Evolutionary conservation across 2,329 filamentous ascomycete species (phyloP), one percentile per base, ranked within the genome.

Genomic region (Calycina marina): DNA sequence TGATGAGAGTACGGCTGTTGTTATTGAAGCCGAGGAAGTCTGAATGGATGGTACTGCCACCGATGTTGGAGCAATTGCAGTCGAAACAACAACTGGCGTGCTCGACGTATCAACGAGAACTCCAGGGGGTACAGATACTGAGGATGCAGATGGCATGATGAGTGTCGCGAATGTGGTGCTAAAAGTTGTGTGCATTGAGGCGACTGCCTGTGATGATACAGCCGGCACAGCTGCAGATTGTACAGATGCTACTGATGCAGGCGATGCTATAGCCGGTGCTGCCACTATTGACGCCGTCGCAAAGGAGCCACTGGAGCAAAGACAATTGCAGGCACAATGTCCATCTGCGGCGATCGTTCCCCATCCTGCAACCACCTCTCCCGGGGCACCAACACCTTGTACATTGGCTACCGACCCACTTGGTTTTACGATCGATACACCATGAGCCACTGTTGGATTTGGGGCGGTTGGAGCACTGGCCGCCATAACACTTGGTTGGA

Each of bases 341-440:
- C 27, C 27, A 16, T 14, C 17, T 25, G 18, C 6, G 12, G 17
- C 6, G 6, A 25, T 9, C 11, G 18, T 32, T 15, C 30, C 30
- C n/a, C 8, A 8, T 17, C 44, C 45, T 8, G 17, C 11, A 12
- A 34, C 42, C 15, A 47, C 32, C 9, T 27, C 34, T 26, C 41
- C 45, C 8, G 42, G 30, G 17, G 37, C 26, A 10, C 42, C 44
- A 8, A 40, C 37, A 5, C 40, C 24, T 6, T 11, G 25, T 8
- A 14, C 25, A 6, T n/a, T n/a, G n/a, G 25, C 11, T 26, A 26
- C 25, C 14, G n/a, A 24, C 20, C 20, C 20, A 24, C n/a, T 8
- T 24, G 8, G n/a, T 8, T 24, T 24, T 8, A 24, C n/a, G n/a
- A 8, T 24, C n/a, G 20, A n/a, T n/a, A n/a, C n/a, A n/a, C n/a